A percentile compares a stretch with the other conserved stretches of the same genome.
phyloP scores from a whole-genome alignment of 2,329 filamentous ascomycete species.

The Xylaria sp. region DNA sequence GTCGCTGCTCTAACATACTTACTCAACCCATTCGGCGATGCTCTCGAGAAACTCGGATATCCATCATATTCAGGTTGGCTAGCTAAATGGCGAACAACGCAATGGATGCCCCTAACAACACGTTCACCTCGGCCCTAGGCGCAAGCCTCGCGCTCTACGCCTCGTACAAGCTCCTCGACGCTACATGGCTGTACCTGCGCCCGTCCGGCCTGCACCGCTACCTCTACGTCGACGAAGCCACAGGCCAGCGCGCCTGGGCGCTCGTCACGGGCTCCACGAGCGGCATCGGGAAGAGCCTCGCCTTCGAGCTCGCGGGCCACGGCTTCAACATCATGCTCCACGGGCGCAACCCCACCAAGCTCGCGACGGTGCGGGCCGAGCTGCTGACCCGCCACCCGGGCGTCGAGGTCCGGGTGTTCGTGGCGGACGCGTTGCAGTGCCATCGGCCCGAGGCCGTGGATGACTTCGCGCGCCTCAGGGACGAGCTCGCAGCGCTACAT shows the following conservation, averaged over 20 bases:
- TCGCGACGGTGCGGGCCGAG: conserved; percentile 52
- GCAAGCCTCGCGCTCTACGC: conserved; percentile 37
- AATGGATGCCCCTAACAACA: conserved; percentile 28
- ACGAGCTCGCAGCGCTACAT: conserved; percentile 48
- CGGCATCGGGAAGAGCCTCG: conserved; percentile 63
- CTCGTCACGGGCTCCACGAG: conserved; percentile 62
- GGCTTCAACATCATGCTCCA: conserved; percentile 68
- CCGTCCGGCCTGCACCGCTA: conserved; percentile 39
- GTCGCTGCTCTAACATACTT: neutral
- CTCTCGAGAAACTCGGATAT: neutral
- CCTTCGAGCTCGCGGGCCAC: conserved; percentile 58
- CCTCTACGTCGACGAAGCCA: conserved; percentile 35
- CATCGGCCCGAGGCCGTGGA: conserved; percentile 28
- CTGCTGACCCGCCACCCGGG: conserved; percentile 54
- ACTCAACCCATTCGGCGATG: neutral
- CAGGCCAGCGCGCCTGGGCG: conserved; percentile 52
- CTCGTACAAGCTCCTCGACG: conserved; percentile 30
- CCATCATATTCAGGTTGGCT: neutral
- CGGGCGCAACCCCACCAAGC: conserved; percentile 59
- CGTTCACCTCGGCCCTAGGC: conserved; percentile 36
- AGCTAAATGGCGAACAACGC: neutral
- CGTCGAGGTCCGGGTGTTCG: conserved; percentile 52
- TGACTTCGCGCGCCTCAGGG: conserved; percentile 32
- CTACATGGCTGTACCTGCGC: conserved; percentile 37
- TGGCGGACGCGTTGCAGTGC: conserved; percentile 56